These are phyloP conservation scores for Rhododendron ovatum DNA, from an alignment of 148 eudicot species.

Conservation along the genomic window DNA sequence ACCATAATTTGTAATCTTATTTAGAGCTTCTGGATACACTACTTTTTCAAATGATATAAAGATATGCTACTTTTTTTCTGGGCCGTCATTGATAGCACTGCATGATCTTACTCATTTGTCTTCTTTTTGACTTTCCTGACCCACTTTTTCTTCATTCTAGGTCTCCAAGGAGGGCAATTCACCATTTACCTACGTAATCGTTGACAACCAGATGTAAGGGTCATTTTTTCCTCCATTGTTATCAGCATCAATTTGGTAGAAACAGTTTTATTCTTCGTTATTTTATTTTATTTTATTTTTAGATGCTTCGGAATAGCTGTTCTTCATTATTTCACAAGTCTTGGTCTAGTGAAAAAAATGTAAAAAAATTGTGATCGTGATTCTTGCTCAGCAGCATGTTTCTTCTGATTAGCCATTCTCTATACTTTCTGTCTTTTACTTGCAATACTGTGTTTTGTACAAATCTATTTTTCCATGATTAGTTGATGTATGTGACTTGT, in stretches of 20 bases:
- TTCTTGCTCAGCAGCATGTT: background rate
- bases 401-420: background rate
- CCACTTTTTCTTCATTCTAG: constrained; percentile 36
- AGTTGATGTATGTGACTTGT: background rate
- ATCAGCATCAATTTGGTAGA: background rate
- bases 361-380: background rate
- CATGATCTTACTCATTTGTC: background rate
- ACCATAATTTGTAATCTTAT: background rate
- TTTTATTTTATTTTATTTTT: too few species aligned
- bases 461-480: background rate
- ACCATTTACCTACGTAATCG: constrained; percentile 87
- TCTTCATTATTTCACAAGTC: constrained; percentile 5
- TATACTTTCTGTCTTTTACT: background rate
- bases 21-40: background rate
- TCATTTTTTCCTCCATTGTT: background rate
- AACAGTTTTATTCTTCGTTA: background rate
- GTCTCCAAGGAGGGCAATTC: constrained; percentile 94
- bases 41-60: background rate
- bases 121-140: constrained; percentile 10
- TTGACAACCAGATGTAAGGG: constrained; percentile 88
- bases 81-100: background rate
- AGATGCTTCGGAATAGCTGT: background rate
- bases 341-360: background rate
- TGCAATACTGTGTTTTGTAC: background rate
- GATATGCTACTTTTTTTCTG: too few species aligned